A percentile compares a stretch with the other conserved stretches of the same genome.
Conservation (phyloP, 2,329 filamentous ascomycete genomes). For the Colletotrichum nymphaeae region DNA sequence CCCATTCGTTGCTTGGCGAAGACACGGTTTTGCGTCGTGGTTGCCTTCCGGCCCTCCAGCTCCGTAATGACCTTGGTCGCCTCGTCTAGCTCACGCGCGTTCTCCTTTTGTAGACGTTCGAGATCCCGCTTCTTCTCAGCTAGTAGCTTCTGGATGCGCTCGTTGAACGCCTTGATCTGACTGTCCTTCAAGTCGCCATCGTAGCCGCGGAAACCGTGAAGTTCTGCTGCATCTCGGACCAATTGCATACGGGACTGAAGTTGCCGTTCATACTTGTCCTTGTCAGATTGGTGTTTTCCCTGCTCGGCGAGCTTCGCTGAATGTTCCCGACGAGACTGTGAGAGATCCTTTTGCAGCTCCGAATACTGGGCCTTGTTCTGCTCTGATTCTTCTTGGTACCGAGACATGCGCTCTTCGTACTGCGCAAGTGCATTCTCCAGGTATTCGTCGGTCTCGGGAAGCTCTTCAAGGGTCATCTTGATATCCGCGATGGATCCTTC, state of each 20-base stretch:
- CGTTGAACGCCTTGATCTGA: constrained; percentile 81
- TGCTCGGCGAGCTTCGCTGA: constrained; percentile 70
- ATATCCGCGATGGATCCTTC: constrained; percentile 78
- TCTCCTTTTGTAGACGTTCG: constrained; percentile 79
- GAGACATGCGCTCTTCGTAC: constrained; percentile 79
- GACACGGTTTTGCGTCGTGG: constrained; percentile 78
- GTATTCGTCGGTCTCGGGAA: constrained; percentile 81
- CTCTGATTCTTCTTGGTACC: constrained; percentile 73
- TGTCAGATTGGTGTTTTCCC: constrained; percentile 86
- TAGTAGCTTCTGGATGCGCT: constrained; percentile 78
- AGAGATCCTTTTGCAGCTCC: constrained; percentile 67
- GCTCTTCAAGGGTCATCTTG: constrained; percentile 77
- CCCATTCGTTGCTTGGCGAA: constrained; percentile 78
- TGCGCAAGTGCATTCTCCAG: constrained; percentile 78
- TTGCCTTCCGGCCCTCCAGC: constrained; percentile 79
- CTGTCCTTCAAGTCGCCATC: constrained; percentile 81
- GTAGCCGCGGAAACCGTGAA: constrained; percentile 85
- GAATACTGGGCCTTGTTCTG: constrained; percentile 73
- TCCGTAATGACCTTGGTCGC: constrained; percentile 79
- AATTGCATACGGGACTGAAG: constrained; percentile 76
- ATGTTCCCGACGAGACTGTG: constrained; percentile 56
- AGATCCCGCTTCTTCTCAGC: constrained; percentile 83
- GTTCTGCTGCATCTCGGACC: constrained; percentile 81
- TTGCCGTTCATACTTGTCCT: constrained; percentile 87
- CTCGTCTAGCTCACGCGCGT: constrained; percentile 77